A percentile compares a stretch with the other conserved stretches of the same genome.
Conservation (phyloP, 2,329 filamentous ascomycete genomes). For the Fusarium pilosicola region DNA sequence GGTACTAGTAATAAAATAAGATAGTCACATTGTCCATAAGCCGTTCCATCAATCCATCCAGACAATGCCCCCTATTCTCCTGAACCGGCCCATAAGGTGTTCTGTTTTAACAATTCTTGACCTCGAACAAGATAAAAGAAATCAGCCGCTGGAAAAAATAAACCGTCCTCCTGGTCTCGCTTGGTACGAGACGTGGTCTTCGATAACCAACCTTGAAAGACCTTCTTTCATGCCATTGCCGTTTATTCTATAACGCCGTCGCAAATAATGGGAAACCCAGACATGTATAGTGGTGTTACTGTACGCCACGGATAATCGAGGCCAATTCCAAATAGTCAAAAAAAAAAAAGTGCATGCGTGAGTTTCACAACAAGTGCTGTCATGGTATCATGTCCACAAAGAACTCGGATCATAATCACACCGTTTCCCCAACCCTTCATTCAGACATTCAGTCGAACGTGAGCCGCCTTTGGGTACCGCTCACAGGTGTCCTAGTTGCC, state of each 20-base stretch:
- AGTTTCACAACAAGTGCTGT: constrained; percentile 44
- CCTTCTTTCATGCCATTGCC: constrained; percentile 36
- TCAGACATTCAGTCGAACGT: constrained; percentile 78
- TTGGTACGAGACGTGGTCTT: constrained; percentile 7
- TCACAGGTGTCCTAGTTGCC: constrained; percentile 65
- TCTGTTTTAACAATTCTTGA: constrained; percentile 22
- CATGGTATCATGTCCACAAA: constrained; percentile 52
- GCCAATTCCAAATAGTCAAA: constrained; percentile 25
- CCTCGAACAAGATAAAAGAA: constrained; percentile 32
- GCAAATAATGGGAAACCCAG: constrained; percentile 31
- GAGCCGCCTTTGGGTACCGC: constrained; percentile 76
- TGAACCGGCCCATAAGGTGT: constrained; percentile 23
- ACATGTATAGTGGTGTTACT: constrained; percentile 27
- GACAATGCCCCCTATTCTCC: constrained; percentile 26
- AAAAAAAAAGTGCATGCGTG: constrained; percentile 19
- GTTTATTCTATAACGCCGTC: constrained; percentile 43
- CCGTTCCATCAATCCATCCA: constrained; percentile 28
- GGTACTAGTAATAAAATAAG: constrained; percentile 21
- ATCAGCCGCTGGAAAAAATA: constrained; percentile 2
- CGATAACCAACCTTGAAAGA: constrained; percentile 17
- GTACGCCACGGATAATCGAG: constrained; percentile 28
- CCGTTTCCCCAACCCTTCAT: neutral
- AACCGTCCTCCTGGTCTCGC: constrained; percentile 18
- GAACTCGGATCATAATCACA: constrained; percentile 30
- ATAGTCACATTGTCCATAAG: constrained; percentile 34